A percentile compares a stretch with the other conserved stretches of the same genome.
Conservation (phyloP, 495 filamentous ascomycete species). For the Talaromyces liani region DNA sequence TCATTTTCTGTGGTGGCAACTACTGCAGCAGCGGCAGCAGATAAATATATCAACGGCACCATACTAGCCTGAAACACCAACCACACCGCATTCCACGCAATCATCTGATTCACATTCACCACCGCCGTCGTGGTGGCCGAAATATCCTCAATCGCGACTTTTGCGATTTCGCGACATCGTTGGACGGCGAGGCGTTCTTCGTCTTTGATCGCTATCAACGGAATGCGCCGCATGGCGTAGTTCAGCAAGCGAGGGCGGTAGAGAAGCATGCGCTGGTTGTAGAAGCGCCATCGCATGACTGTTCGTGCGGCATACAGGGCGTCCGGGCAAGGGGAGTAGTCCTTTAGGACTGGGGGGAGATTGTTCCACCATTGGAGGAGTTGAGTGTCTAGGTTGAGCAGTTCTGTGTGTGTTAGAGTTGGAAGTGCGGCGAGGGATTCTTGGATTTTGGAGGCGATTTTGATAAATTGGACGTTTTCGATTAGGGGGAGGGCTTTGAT, state of each 20-base stretch:
- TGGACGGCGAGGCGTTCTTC: slow-evolving; percentile 66
- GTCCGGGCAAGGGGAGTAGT: slow-evolving; percentile 62
- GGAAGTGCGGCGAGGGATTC: slow-evolving; percentile 66
- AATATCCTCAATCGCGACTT: slow-evolving; percentile 65
- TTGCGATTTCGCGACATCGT: slow-evolving; percentile 61
- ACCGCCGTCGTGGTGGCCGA: slow-evolving; percentile 41
- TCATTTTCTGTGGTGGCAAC: slow-evolving; percentile 36
- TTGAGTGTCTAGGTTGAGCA: slow-evolving; percentile 56
- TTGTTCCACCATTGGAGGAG: slow-evolving; percentile 64
- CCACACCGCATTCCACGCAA: slow-evolving; percentile 79
- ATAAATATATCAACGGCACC: slow-evolving; percentile 68
- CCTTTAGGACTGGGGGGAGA: slow-evolving; percentile 62
- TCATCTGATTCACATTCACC: slow-evolving; percentile 59
- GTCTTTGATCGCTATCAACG: slow-evolving; percentile 46
- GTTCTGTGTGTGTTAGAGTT: slow-evolving; percentile 56
- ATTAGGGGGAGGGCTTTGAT: slow-evolving; percentile 51
- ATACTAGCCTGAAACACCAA: slow-evolving; percentile 73
- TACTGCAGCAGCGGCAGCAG: slow-evolving; percentile 14
- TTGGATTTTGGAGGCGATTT: slow-evolving; percentile 70
- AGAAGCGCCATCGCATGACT: slow-evolving; percentile 78
- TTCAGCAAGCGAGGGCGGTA: slow-evolving; percentile 67
- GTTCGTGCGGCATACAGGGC: slow-evolving; percentile 61
- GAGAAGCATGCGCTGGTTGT: slow-evolving; percentile 73
- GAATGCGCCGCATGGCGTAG: slow-evolving; percentile 58
- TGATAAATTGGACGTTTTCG: slow-evolving; percentile 74